Conservation (phyloP, 345 rosid species). For the Zanthoxylum bungeanum region DNA sequence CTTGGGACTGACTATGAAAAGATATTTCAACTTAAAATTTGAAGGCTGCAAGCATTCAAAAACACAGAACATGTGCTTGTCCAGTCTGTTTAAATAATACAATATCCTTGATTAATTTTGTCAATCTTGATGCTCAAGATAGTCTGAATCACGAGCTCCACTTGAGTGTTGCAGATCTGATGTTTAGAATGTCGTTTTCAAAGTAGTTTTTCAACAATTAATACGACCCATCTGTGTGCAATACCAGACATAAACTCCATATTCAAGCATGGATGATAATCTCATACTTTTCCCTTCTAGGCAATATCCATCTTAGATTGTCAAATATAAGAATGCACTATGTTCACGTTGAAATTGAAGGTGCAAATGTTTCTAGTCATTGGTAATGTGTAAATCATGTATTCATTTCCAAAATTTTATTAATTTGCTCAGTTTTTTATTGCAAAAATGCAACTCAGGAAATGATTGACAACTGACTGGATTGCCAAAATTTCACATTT, state of each 20-base stretch:
- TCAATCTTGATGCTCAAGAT: background rate
- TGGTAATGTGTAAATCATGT: background rate
- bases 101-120: background rate
- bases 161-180: background rate
- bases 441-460: background rate
- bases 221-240: background rate
- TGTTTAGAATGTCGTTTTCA: background rate
- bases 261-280: background rate
- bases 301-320: background rate
- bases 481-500: background rate
- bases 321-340: background rate
- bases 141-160: background rate
- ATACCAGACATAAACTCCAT: background rate
- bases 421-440: background rate
- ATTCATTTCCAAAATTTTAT: background rate
- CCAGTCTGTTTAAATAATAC: background rate
- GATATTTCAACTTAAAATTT: too few relatives aligned
- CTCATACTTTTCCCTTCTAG: background rate
- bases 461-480: background rate
- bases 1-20: too few relatives aligned
- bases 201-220: background rate
- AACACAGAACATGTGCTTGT: background rate
- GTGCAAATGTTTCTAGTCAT: background rate
- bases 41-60: too few relatives aligned
- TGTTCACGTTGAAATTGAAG: background rate